Base-by-base conservation (phyloP, 345 rosid species). In the Theobroma cacao region DNA sequence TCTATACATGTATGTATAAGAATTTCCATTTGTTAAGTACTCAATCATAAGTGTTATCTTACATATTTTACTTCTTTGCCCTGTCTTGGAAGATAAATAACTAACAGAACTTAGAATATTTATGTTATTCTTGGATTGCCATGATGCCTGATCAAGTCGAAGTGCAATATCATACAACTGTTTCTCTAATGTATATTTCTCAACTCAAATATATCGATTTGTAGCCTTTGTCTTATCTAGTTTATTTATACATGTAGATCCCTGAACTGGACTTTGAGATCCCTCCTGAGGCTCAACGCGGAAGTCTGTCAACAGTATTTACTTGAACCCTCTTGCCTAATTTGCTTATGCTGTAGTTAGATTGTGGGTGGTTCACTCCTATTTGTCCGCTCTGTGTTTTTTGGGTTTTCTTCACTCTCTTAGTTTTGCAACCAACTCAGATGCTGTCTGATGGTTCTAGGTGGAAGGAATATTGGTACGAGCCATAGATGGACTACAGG, bases 281-380 rank as follows among this genome's bases (percentile, higher is more conserved):
- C 84, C 99, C 99, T 58, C 88, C 96, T 28, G 99, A 93, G 93
- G 92, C 98, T 81, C 99, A 93, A 78, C 90, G 88, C 40, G 99
- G 99, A 79, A 92, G 91, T 83, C 83, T 95, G 79, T 95, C 99
- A 55, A 93, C 98, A 1, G 98, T 95, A 91, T 77, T 18, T 84
- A 65, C 56, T 84, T 28, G 8, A 45, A 50, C 70, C 80, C 60
- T 71, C 28, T 50, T 71, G 43, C 60, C 60, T 33, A 31, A 17
- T 31, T 4, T 1, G 36, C 45, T 69, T 43, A 36, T 45, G 22
- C 17, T 24, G 13, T 68, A 14, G 14, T 66, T 66, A 40, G 30
- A 30, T 66, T 10, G 20, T 38, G 1, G 6, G 31, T 40, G 71
- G 11, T 30, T 75, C 26, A 63, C 26, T 33, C 6, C 18, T 11